Evolutionary conservation across 345 rosid genomes (phyloP).

Genomic region (Sapria himalayana): DNA sequence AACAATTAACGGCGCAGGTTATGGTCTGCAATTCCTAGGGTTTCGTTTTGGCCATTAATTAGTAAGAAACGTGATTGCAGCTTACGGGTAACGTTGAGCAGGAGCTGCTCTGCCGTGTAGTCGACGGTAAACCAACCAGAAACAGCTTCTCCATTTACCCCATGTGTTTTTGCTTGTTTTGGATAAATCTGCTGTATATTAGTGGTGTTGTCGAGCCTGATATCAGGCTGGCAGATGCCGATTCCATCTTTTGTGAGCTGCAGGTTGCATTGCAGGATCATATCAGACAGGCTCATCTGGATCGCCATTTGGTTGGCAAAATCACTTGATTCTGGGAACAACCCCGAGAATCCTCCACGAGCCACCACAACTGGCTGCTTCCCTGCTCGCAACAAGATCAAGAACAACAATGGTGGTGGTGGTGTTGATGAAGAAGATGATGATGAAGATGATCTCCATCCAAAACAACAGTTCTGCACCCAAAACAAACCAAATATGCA

Average conservation of each 20-base stretch:
- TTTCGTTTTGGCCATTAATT: too few species aligned
- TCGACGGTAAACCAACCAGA: conserved; percentile 53
- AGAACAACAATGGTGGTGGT: neutral
- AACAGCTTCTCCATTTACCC: conserved; percentile 33
- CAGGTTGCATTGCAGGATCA: conserved; percentile 38
- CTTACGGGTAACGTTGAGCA: conserved; percentile 21
- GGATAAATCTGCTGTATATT: conserved; percentile 17
- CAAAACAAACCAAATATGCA: neutral
- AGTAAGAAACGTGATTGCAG: neutral
- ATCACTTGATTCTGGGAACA: conserved; percentile 46
- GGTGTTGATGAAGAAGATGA: neutral
- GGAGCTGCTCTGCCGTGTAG: conserved; percentile 14
- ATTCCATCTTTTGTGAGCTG: conserved; percentile 47
- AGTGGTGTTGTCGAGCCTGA: conserved; percentile 42
- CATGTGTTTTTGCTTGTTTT: conserved; percentile 18
- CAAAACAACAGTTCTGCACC: neutral
- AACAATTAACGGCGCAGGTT: too few species aligned
- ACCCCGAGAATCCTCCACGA: conserved; percentile 68
- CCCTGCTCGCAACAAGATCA: conserved; percentile 24
- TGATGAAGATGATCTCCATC: neutral
- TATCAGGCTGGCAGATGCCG: conserved; percentile 43
- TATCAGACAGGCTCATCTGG: conserved; percentile 10
- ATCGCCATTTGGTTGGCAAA: conserved; percentile 23
- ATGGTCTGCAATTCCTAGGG: too few species aligned
- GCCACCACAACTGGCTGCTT: conserved; percentile 38